Evolutionary conservation across 2,329 filamentous ascomycete genomes (phyloP).

Genomic region (Ceratocystis diversiconidia): DNA sequence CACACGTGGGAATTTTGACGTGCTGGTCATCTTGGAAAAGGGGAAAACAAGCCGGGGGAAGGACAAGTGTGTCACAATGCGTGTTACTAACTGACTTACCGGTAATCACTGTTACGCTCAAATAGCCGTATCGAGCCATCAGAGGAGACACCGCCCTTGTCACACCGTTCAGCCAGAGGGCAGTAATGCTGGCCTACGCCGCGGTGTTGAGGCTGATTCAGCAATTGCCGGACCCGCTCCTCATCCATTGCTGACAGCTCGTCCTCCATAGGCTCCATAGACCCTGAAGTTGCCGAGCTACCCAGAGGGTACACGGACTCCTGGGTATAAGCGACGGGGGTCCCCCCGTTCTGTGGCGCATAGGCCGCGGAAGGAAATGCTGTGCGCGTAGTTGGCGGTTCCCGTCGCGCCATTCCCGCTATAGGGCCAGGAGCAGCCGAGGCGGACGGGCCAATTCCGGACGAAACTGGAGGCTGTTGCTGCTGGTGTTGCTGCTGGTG

Average conservation of each 20-base stretch:
- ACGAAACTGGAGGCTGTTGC: slow-evolving; percentile 5
- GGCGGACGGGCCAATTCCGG: background rate
- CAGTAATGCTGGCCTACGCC: slow-evolving; percentile 16
- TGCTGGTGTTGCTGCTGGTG: slow-evolving; percentile 4
- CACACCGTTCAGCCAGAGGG: slow-evolving; percentile 14
- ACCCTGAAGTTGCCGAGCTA: slow-evolving; percentile 1
- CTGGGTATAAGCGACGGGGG: background rate
- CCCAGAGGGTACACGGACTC: slow-evolving; percentile 9
- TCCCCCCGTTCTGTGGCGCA: background rate
- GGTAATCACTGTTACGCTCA: slow-evolving; percentile 17
- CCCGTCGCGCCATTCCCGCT: slow-evolving; percentile 1
- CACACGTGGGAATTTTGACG: background rate
- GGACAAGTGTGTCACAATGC: background rate
- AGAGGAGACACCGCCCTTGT: slow-evolving; percentile 12
- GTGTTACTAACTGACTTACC: slow-evolving; percentile 5
- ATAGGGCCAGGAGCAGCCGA: background rate
- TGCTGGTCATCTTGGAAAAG: background rate
- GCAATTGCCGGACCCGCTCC: slow-evolving; percentile 13
- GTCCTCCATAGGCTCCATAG: slow-evolving; percentile 16
- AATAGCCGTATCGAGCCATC: slow-evolving; percentile 14
- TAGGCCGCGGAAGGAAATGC: slow-evolving; percentile 1
- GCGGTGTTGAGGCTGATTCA: slow-evolving; percentile 16
- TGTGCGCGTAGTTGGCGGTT: background rate
- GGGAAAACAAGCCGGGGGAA: background rate
- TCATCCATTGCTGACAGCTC: slow-evolving; percentile 13